Evolutionary conservation across 331 rosid genomes (phyloP).

Genomic region (Arachis monticola): DNA sequence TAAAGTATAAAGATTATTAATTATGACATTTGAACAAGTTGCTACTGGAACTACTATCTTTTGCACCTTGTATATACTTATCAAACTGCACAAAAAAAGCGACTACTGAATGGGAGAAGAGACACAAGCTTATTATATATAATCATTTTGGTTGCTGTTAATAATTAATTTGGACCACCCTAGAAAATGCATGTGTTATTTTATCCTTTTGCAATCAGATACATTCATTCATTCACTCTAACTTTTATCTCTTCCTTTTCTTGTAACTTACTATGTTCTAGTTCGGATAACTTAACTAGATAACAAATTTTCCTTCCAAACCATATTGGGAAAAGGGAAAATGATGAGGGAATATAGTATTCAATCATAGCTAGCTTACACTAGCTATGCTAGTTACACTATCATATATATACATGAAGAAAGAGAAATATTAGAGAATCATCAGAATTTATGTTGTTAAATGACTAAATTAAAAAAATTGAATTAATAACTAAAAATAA

Average conservation of each 20-base stretch:
- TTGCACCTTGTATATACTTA: background rate
- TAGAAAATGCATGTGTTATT: background rate
- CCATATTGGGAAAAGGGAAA: background rate
- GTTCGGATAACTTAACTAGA: slow-evolving; percentile 23
- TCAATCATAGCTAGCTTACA: no score
- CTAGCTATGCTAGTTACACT: no score
- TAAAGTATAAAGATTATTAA: background rate
- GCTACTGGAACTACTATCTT: slow-evolving; percentile 6
- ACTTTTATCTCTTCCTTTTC: background rate
- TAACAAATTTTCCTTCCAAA: background rate
- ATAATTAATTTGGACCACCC: slow-evolving; percentile 26
- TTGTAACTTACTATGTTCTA: slow-evolving; percentile 7
- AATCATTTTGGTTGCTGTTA: background rate
- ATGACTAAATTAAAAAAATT: no score
- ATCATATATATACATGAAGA: no score
- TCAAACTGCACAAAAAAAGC: slow-evolving; percentile 7
- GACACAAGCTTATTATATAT: background rate
- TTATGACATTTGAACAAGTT: slow-evolving; percentile 26
- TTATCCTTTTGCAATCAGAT: slow-evolving; percentile 19
- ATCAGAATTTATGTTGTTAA: no score
- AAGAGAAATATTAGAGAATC: no score
- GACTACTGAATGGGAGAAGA: slow-evolving; percentile 15
- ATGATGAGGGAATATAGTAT: no score
- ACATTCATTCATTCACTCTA: background rate
- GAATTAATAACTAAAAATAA: no score